Evolutionary conservation across 495 filamentous ascomycete species (phyloP).

Genomic region (Neurospora sp.): DNA sequence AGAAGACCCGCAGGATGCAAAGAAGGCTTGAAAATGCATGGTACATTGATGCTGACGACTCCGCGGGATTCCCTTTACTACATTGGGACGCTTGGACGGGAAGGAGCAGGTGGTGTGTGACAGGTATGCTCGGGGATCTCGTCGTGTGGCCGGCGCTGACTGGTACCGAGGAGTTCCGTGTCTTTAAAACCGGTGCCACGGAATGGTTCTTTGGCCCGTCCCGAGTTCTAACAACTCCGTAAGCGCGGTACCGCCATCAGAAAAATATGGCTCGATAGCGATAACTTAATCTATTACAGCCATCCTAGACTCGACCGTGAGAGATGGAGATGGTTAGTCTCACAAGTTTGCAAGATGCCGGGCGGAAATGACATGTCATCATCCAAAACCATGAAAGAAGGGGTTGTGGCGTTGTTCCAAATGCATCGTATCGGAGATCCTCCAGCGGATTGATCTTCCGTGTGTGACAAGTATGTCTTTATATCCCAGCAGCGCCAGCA

Average conservation of each 20-base stretch:
- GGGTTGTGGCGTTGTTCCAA: not conserved
- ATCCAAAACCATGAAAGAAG: not conserved
- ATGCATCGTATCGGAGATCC: not conserved
- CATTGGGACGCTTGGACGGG: constrained; percentile 23
- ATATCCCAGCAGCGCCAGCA: not conserved
- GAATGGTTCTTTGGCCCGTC: constrained; percentile 27
- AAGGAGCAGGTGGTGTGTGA: constrained; percentile 69
- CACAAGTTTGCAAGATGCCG: not conserved
- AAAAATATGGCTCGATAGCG: not conserved
- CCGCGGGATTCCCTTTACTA: not conserved
- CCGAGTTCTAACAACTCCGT: not conserved
- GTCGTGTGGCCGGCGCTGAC: constrained; percentile 31
- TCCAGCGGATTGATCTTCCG: not conserved
- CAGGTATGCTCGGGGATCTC: constrained; percentile 43
- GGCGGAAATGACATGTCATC: not conserved
- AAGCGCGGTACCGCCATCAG: not conserved
- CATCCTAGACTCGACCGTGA: constrained; percentile 54
- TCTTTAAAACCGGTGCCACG: constrained; percentile 31
- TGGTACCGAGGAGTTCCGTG: constrained; percentile 44
- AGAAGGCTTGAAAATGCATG: constrained; percentile 12
- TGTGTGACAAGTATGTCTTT: not conserved
- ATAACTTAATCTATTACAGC: constrained; percentile 41
- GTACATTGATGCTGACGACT: constrained; percentile 13
- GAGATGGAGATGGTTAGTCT: constrained; percentile 50
- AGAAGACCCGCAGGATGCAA: not conserved